phyloP scores from a whole-genome alignment of 768 basidiomycete genomes.

The Russula compacta region DNA sequence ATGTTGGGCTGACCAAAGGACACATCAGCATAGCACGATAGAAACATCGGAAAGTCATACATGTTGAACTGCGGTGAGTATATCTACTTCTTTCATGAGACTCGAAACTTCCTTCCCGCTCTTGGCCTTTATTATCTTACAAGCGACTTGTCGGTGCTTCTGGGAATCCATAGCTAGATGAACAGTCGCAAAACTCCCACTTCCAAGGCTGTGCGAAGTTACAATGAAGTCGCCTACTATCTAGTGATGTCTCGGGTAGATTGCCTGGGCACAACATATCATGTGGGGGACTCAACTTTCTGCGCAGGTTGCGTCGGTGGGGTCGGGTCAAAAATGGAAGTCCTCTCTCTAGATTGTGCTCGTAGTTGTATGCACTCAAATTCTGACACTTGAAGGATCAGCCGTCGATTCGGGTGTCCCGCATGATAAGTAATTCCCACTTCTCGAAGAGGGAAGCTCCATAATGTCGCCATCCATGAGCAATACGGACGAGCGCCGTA shows the following conservation, averaged over 20 bases:
- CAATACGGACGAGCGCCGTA: constrained; percentile 58
- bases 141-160: constrained; percentile 66
- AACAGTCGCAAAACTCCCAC: constrained; percentile 75
- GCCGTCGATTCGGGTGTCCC: background rate
- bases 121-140: constrained; percentile 68
- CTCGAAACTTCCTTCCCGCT: constrained; percentile 48
- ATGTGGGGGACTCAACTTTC: constrained; percentile 35
- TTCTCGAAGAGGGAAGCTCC: constrained; percentile 56
- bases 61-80: constrained; percentile 62
- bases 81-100: constrained; percentile 71
- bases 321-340: constrained; percentile 51
- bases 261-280: background rate
- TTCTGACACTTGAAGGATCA: constrained; percentile 29
- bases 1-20: constrained; percentile 56
- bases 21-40: background rate
- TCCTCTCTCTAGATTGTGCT: constrained; percentile 44
- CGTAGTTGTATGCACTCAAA: constrained; percentile 59
- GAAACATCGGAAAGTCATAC: constrained; percentile 31
- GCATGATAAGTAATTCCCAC: constrained; percentile 28
- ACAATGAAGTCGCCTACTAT: constrained; percentile 58
- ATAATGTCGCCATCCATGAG: constrained; percentile 71
- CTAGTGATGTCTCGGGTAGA: constrained; percentile 28
- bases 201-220: constrained; percentile 73
- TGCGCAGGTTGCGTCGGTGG: constrained; percentile 44
- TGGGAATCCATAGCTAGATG: constrained; percentile 63